Evolutionary conservation across 768 basidiomycete species (phyloP).

Genomic region (Tylopilus cervinicoccineus): DNA sequence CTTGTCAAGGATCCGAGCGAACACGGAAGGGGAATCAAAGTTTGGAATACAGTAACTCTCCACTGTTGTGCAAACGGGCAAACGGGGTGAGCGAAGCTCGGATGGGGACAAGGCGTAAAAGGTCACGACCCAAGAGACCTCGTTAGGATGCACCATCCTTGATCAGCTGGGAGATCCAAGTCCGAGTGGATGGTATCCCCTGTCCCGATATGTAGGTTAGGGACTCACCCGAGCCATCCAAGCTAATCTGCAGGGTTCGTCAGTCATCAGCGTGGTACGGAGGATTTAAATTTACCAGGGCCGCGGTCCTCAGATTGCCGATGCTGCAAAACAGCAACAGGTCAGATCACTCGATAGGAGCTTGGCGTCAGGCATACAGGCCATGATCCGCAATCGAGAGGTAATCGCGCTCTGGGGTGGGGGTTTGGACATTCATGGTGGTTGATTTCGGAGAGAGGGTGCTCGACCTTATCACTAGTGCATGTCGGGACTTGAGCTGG

Average conservation of each 20-base stretch:
- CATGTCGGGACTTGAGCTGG: background rate
- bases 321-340: constrained; percentile 44
- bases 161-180: background rate
- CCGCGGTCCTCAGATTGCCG: constrained; percentile 81
- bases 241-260: constrained; percentile 47
- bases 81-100: constrained; percentile 4
- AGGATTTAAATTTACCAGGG: constrained; percentile 42
- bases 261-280: constrained; percentile 1
- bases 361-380: constrained; percentile 45
- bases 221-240: constrained; percentile 73
- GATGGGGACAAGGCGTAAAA: background rate
- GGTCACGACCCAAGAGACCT: background rate
- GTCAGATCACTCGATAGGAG: constrained; percentile 9
- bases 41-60: constrained; percentile 92
- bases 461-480: background rate
- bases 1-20: constrained; percentile 86
- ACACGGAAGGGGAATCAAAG: constrained; percentile 92
- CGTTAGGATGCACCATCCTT: background rate
- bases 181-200: background rate
- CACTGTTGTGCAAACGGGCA: constrained; percentile 46
- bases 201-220: background rate
- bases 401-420: constrained; percentile 59
- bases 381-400: constrained; percentile 76
- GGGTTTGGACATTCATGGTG: constrained; percentile 49
- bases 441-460: background rate